Evolutionary conservation across 148 eudicot genomes (phyloP).

Genomic region (Cornus kousa): DNA sequence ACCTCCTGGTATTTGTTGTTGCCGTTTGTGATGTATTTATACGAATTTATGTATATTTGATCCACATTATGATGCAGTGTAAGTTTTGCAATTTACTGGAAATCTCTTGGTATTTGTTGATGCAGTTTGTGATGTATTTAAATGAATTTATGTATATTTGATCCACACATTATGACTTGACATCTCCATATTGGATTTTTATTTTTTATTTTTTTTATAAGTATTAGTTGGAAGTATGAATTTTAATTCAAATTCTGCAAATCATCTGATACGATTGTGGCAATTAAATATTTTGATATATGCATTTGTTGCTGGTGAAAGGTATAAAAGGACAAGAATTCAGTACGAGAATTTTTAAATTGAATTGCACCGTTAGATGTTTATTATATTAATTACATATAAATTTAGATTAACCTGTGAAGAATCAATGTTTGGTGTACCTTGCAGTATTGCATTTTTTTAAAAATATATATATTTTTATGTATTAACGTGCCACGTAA

Average conservation of each 20-base stretch:
- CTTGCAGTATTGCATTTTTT: background rate
- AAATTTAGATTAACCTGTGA: background rate
- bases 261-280: background rate
- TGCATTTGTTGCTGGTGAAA: background rate
- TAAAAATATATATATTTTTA: background rate
- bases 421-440: background rate
- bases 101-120: no score
- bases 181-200: background rate
- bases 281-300: background rate
- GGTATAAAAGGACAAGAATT: background rate
- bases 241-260: background rate
- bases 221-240: background rate
- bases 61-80: background rate
- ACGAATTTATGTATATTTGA: no score
- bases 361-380: background rate
- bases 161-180: no score
- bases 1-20: background rate
- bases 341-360: background rate
- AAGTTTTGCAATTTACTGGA: no score
- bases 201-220: no score
- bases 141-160: no score
- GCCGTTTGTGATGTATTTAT: background rate
- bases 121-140: no score
- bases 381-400: background rate
- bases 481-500: background rate